phyloP scores from a whole-genome alignment of 495 filamentous ascomycete genomes.

The Sordaria brevicollis region DNA sequence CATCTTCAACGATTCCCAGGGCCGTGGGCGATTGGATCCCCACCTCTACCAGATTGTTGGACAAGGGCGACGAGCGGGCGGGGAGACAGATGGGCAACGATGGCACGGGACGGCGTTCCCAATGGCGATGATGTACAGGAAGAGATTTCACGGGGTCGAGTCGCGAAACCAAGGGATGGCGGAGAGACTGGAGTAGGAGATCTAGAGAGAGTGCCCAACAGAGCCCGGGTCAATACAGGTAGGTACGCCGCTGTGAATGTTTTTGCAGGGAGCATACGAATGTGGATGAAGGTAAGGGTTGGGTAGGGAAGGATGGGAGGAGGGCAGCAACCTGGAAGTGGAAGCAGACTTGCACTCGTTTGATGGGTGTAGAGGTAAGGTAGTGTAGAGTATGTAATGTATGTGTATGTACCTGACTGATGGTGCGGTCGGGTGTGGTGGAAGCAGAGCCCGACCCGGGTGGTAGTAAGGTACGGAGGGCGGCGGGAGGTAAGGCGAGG shows the following conservation, averaged over 20 bases:
- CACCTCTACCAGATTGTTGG: conserved; percentile 15
- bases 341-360: too few relatives aligned
- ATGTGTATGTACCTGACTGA: background rate
- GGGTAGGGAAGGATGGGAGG: background rate
- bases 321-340: background rate
- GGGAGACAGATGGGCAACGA: conserved; percentile 4
- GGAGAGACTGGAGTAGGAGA: background rate
- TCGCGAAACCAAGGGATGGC: background rate
- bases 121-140: conserved; percentile 3
- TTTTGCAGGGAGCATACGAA: background rate
- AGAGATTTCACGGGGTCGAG: conserved; percentile 4
- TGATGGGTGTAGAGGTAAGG: background rate
- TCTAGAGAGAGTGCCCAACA: background rate
- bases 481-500: background rate
- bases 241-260: background rate
- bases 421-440: background rate
- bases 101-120: background rate
- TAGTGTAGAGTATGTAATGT: too few relatives aligned
- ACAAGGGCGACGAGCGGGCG: conserved; percentile 9
- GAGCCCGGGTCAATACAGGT: background rate
- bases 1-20: conserved; percentile 53
- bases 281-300: background rate
- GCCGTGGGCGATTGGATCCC: conserved; percentile 11
- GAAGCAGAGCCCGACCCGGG: background rate
- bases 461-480: background rate